phyloP scores from a whole-genome alignment of 208 protist species.

The Trypanosoma theileri region DNA sequence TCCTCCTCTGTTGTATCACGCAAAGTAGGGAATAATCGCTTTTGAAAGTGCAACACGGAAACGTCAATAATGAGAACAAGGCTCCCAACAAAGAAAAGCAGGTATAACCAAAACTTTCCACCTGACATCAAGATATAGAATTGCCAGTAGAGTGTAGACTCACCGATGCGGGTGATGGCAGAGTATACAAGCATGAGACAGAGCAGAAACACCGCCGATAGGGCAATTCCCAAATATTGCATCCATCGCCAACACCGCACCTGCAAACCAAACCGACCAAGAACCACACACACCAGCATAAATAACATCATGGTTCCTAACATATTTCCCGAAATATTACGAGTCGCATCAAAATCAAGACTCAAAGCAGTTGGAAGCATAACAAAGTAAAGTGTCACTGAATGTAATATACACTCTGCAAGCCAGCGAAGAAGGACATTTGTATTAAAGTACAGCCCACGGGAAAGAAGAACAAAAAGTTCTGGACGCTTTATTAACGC shows the following conservation, averaged over 20 bases:
- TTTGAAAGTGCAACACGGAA: slow-evolving; percentile 52
- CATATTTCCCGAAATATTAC: slow-evolving; percentile 51
- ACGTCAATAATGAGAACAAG: slow-evolving; percentile 55
- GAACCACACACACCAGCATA: slow-evolving; percentile 66
- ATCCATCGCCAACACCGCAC: slow-evolving; percentile 83
- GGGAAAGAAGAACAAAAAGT: slow-evolving; percentile 71
- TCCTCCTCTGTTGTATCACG: slow-evolving; percentile 59
- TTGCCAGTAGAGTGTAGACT: slow-evolving; percentile 69
- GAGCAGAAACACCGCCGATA: slow-evolving; percentile 57
- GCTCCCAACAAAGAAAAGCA: slow-evolving; percentile 52
- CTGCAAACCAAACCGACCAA: slow-evolving; percentile 58
- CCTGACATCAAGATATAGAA: slow-evolving; percentile 57
- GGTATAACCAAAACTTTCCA: slow-evolving; percentile 78
- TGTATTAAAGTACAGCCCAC: slow-evolving; percentile 79
- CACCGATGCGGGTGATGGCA: slow-evolving; percentile 47
- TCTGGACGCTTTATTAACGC: slow-evolving; percentile 57
- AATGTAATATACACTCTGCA: slow-evolving; percentile 53
- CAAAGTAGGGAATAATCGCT: slow-evolving; percentile 57
- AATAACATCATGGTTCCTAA: slow-evolving; percentile 69
- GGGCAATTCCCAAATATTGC: slow-evolving; percentile 49
- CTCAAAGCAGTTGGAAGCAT: slow-evolving; percentile 44
- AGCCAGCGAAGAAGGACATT: slow-evolving; percentile 54
- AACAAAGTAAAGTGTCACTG: slow-evolving; percentile 63
- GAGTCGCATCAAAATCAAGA: slow-evolving; percentile 21
- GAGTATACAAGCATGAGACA: slow-evolving; percentile 64